Conservation (phyloP, 2,329 filamentous ascomycete species). For the Akanthomyces muscarius region DNA sequence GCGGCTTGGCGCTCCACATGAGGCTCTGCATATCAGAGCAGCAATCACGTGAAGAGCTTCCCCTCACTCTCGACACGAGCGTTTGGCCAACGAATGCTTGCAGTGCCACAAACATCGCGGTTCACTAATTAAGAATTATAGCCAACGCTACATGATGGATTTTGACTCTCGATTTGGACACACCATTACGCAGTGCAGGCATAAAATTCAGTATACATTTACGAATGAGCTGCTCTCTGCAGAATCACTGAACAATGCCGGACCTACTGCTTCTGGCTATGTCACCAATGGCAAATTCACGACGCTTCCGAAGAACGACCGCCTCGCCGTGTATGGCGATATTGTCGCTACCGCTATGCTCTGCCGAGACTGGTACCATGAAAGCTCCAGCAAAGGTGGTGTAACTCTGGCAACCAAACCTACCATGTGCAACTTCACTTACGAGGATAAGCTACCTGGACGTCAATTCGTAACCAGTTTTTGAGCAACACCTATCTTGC, state of each 20-base stretch:
- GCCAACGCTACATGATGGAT: background rate
- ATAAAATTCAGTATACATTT: background rate
- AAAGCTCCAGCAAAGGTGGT: background rate
- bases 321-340: constrained; percentile 6
- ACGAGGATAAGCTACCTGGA: background rate
- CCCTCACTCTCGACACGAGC: no score
- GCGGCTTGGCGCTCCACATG: no score
- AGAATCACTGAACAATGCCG: no score
- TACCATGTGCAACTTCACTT: background rate
- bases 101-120: no score
- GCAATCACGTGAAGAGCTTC: no score
- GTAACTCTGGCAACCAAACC: background rate
- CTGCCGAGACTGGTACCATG: constrained; percentile 1
- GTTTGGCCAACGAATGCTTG: no score
- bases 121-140: no score
- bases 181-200: background rate
- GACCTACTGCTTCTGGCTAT: background rate
- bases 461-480: background rate
- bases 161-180: background rate
- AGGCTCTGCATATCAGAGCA: no score
- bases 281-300: background rate
- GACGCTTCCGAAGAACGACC: background rate
- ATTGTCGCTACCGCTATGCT: background rate
- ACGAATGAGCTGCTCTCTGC: no score
- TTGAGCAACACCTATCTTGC: background rate